Evolutionary conservation across 2,329 filamentous ascomycete genomes (phyloP).

Genomic region (Colletotrichum gloeosporioides): DNA sequence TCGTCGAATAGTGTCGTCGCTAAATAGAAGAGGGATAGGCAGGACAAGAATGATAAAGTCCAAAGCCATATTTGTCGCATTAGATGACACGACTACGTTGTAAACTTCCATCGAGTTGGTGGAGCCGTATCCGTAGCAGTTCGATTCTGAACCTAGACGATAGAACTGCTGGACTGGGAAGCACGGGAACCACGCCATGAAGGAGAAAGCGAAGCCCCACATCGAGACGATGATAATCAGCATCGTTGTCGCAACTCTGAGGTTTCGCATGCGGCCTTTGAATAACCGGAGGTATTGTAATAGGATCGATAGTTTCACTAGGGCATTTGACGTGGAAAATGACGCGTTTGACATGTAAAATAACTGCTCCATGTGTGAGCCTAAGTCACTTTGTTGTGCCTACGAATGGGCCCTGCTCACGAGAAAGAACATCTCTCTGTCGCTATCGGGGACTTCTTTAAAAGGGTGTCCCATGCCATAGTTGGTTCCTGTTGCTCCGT

Average conservation of each 20-base stretch:
- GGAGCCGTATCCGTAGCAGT: constrained; percentile 10
- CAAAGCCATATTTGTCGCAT: constrained; percentile 1
- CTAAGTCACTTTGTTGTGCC: no score
- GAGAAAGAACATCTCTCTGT: constrained; percentile 6
- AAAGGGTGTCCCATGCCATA: neutral
- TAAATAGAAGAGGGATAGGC: neutral
- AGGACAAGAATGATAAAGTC: constrained; percentile 7
- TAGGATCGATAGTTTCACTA: neutral
- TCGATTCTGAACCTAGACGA: neutral
- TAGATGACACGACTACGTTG: neutral
- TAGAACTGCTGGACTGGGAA: constrained; percentile 3
- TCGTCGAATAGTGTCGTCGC: neutral
- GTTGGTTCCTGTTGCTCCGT: neutral
- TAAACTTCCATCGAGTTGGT: neutral
- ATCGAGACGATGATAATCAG: neutral
- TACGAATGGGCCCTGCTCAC: neutral
- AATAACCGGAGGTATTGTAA: constrained; percentile 7
- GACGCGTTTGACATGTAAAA: constrained; percentile 9
- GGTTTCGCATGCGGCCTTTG: neutral
- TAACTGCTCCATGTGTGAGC: neutral
- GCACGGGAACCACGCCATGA: constrained; percentile 14
- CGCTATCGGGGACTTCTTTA: neutral
- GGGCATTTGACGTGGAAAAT: neutral
- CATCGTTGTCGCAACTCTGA: neutral
- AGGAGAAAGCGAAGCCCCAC: neutral